Base-by-base conservation (phyloP, 2,329 filamentous ascomycete genomes). In the Colletotrichum truncatum region DNA sequence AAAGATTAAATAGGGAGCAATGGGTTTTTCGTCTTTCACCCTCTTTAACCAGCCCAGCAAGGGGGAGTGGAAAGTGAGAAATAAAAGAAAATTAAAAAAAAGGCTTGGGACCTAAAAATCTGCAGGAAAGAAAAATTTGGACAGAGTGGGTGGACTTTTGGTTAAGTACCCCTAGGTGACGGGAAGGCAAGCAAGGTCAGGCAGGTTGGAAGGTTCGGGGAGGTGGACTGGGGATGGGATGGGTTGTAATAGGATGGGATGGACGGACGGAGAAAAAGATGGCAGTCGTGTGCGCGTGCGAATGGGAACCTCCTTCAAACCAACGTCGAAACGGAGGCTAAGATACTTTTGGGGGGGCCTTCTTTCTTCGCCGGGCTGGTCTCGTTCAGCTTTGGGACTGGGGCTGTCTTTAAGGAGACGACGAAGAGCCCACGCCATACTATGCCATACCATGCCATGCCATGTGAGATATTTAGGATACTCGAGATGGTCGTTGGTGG, bases 251-350 rank as follows among this genome's bases (percentile, higher is more conserved):
- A 34, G 16, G 25, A 6, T 11, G 46, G 28, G 46, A 56, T n/a
- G 30, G 43, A 57, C 21, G 41, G 45, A 36, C n/a, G n/a, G 23
- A 32, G 39, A 39, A 45, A 53, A 46, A 39, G 62, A 55, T 55
- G 52, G 23, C 23, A 39, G 64, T 66, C 48, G 62, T 62, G 65
- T 67, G 38, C 57, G 62, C 56, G 52, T 65, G 58, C 57, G 52
- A 64, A 60, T 65, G 52, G 61, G 52, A 56, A 67, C 41, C 67
- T 68, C 67, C 67, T 69, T 67, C 67, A 69, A 68, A 69, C 67
- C 61, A 63, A 62, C 55, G 43, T 66, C 64, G 64, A 66, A 66
- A 66, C 64, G 25, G 62, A 59, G 56, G 41, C 53, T 56, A 46
- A 56, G 26, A 56, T 56, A 1, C 25, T 56, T 49, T 56, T 56